Base-by-base conservation (phyloP, 768 basidiomycete species). In the Leucocoprinus sp. region DNA sequence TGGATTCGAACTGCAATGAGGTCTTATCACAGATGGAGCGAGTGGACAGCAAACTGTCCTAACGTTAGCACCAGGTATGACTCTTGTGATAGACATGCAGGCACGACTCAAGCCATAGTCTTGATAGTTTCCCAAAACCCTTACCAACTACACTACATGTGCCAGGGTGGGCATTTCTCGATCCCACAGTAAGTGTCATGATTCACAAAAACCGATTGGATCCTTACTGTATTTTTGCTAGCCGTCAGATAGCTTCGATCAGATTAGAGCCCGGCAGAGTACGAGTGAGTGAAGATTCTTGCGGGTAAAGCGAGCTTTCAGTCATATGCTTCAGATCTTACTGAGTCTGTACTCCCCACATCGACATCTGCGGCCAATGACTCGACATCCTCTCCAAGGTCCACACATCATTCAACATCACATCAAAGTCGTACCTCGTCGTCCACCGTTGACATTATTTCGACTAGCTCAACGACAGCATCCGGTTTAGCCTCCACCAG, bases 101-200 rank as follows among this genome's bases (percentile, higher is more conserved):
- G 22, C 23, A 23, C 19, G 19, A 8, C n/a, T 29, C 8, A 43
- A 6, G 17, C 24, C 19, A 42, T 22, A 3, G 21, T 2, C 33
- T 36, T 33, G 19, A 19, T 33, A 76, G 76, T n/a, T 80, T 63
- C 50, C 72, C 76, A 0, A 42, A 61, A 11, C 54, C 59, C n/a
- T 59, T 82, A 38, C 80, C 81, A 2, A 48, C 54, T 0, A 71
- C 69, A 7, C 65, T 74, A 1, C 60, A 64, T 8, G 67, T 83
- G 15, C 81, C 80, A 7, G 70, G 69, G 8, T 84, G 81, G 81
- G 80, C 80, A 9, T 84, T 73, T 49, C 60, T 75, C 26, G 70
- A 78, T 45, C 71, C 82, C 17, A 58, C 65, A 54, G 70, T 72
- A 54, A 36, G 49, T 7, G 21, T 18, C 14, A 15, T n/a, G 5